These are phyloP conservation scores for Hypericum perforatum DNA, from an alignment of 345 rosid species.

Conservation along the genomic window DNA sequence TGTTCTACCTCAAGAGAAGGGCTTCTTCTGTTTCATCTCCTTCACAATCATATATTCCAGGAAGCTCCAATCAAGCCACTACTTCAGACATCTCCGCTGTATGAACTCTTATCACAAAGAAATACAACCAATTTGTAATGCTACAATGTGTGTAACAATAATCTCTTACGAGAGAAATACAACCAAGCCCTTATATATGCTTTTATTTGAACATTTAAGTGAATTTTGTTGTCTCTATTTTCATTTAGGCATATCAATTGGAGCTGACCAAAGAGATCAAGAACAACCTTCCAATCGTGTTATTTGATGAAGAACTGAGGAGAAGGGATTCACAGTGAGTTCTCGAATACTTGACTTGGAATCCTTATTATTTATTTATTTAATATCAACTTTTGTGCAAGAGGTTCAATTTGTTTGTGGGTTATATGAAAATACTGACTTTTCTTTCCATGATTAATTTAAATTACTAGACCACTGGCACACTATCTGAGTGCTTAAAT, in stretches of 20 bases:
- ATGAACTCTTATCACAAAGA: slow-evolving; percentile 13
- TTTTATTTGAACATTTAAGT: neutral
- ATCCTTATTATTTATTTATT: neutral
- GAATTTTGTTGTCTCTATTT: neutral
- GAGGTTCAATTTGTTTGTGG: neutral
- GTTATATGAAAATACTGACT: too few relatives aligned
- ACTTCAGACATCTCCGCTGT: slow-evolving; percentile 38
- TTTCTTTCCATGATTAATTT: too few relatives aligned
- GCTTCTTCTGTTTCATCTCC: slow-evolving; percentile 40
- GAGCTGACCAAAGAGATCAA: slow-evolving; percentile 49
- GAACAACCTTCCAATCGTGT: slow-evolving; percentile 52
- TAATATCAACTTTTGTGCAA: neutral
- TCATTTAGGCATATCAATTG: slow-evolving; percentile 40
- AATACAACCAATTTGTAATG: too few relatives aligned
- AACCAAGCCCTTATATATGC: neutral
- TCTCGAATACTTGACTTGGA: neutral
- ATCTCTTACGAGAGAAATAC: too few relatives aligned
- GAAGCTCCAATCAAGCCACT: slow-evolving; percentile 28
- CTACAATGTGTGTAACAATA: too few relatives aligned
- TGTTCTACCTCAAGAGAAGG: slow-evolving; percentile 93
- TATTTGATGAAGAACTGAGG: slow-evolving; percentile 69
- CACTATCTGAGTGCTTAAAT: too few relatives aligned
- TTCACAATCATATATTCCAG: slow-evolving; percentile 33
- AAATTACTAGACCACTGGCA: too few relatives aligned
- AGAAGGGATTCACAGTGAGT: slow-evolving; percentile 80